Evolutionary conservation across 164 flowering plant species (phyloP).

Genomic region (Vitis rupestris): DNA sequence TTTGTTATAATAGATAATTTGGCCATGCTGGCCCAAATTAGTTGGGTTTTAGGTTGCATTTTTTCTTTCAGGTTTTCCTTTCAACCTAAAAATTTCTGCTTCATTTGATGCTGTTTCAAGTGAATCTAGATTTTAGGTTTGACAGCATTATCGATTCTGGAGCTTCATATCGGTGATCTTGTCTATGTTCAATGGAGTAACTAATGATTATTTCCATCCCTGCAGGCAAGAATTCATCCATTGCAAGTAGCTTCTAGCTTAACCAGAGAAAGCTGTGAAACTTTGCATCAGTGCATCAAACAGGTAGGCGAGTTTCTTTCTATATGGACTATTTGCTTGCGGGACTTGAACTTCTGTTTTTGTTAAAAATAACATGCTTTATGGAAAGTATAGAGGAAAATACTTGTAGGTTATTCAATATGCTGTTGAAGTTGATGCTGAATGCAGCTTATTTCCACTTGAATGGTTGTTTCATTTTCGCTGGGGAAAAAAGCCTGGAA

Average conservation of each 20-base stretch:
- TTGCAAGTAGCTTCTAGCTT: slow-evolving; percentile 63
- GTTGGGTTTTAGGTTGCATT: no score
- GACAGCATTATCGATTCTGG: no score
- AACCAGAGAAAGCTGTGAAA: slow-evolving; percentile 59
- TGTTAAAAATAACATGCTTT: slow-evolving; percentile 18
- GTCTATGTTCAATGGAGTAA: no score
- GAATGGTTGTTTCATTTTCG: slow-evolving; percentile 97
- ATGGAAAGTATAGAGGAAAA: slow-evolving; percentile 34
- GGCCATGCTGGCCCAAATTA: no score
- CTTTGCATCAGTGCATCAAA: slow-evolving; percentile 66
- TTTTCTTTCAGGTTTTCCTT: not conserved
- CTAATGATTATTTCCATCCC: not conserved
- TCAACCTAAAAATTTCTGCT: no score
- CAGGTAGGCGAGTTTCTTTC: slow-evolving; percentile 51
- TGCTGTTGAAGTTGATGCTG: slow-evolving; percentile 95
- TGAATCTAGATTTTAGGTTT: no score
- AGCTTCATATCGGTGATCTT: no score
- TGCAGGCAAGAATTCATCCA: slow-evolving; percentile 92
- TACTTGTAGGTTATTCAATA: slow-evolving; percentile 72
- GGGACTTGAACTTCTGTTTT: slow-evolving; percentile 6
- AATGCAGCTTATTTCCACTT: slow-evolving; percentile 66
- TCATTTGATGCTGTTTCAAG: no score
- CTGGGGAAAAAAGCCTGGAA: slow-evolving; percentile 95
- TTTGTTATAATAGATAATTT: no score
- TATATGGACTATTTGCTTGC: slow-evolving; percentile 4